Conservation (phyloP, 306 rosid genomes). For the Medicago truncatula region DNA sequence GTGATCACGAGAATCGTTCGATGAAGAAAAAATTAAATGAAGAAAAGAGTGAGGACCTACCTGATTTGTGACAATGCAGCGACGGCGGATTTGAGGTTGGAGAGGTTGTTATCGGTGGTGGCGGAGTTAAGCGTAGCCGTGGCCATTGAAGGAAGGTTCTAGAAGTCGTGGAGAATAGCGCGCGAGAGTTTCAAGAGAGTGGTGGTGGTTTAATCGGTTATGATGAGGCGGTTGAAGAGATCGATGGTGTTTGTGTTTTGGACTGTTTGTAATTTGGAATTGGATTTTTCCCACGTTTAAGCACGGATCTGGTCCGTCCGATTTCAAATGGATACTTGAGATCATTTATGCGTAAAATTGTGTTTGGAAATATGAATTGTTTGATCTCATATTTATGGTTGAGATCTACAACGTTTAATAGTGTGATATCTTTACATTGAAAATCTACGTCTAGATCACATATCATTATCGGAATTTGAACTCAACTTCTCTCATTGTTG, state of each 20-base stretch:
- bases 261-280: neutral
- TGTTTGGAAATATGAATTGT: too few species aligned
- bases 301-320: too few species aligned
- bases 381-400: too few species aligned
- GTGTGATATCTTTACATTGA: too few species aligned
- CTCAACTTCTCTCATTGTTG: too few species aligned
- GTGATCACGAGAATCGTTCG: slow-evolving; percentile 3
- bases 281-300: too few species aligned
- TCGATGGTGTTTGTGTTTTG: neutral
- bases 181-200: neutral
- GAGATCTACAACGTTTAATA: too few species aligned
- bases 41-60: slow-evolving; percentile 43
- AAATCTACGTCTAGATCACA: too few species aligned
- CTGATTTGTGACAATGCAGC: slow-evolving; percentile 82
- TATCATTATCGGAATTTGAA: too few species aligned
- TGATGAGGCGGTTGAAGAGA: neutral
- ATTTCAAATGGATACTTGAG: too few species aligned
- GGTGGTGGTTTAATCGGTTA: neutral
- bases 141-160: slow-evolving; percentile 58
- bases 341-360: too few species aligned
- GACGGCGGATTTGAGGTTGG: slow-evolving; percentile 69
- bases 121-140: slow-evolving; percentile 57
- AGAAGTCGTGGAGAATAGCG: slow-evolving; percentile 33
- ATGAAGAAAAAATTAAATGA: neutral
- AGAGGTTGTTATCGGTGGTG: slow-evolving; percentile 55